Evolutionary conservation across 345 rosid genomes (phyloP), one percentile per base, ranked within the genome.

Genomic region (Camelina laxa): DNA sequence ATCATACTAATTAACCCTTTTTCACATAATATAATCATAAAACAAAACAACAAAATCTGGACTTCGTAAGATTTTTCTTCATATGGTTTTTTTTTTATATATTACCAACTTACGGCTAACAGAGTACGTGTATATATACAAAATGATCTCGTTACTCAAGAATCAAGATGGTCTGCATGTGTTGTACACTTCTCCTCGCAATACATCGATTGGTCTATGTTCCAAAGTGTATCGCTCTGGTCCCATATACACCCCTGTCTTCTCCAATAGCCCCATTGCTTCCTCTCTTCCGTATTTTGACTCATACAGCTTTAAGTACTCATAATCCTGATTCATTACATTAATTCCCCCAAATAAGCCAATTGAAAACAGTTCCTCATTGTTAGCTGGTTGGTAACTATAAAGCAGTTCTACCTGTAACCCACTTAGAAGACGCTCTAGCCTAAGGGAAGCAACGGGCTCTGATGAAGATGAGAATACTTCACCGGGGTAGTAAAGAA

Each of bases 401-500:
- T 11, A 24, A 62, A 65, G 57, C 21, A 72, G 38, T 36, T 84
- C 74, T 70, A 90, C 97, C 97, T 92, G 99, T 81, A 89, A 77
- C 72, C 99, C 94, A 70, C 97, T 87, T 49, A 92, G 97, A 67
- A 92, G 86, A 45, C 99, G 97, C 80, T 95, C 99, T 6, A 90
- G 85, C 82, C 93, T 84, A 19, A 86, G 79, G 7, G 99, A 95
- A 73, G 97, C 99, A 51, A 95, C 91, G 0, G 96, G 97, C 72
- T 92, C 84, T 41, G 53, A 79, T 14, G 92, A 95, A 21, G 92
- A 86, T 9, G 99, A 92, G 81, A 95, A 95, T 67, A 90, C 99
- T 85, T 90, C 88, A 20, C 99, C 97, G 2, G 98, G 98, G 59
- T 92, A 92, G 80, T 65, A 95, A 47, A 92, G 73, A 81, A 92